Evolutionary conservation across 2,329 filamentous ascomycete genomes (phyloP), one percentile per base, ranked within the genome.

Genomic region (Aspergillus niger): DNA sequence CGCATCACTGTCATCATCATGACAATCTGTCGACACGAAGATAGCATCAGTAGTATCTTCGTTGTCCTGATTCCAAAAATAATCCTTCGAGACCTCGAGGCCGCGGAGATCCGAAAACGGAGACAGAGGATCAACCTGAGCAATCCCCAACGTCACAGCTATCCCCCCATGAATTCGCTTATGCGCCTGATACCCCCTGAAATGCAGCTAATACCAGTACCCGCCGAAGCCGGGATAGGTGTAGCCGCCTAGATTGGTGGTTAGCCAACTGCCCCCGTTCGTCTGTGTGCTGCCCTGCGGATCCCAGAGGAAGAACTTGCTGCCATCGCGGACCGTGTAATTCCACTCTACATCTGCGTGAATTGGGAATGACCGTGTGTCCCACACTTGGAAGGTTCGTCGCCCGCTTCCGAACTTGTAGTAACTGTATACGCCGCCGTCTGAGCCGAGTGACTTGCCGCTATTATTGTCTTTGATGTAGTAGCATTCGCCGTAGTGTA

Each of bases 371-470:
- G 24, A 38, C 22, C 52, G 39, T 7, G 52, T 39, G 10, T 44
- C 24, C 52, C 39, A 55, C 0, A 44, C 39, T 8, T 55, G 52
- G 24, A 55, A 55, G 52, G 28, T 30, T 15, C 39, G 39, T 17
- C 20, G 41, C 5, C 39, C 44, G 28, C 53, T 47, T 17, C 53
- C 53, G 17, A 55, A 55, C n/a, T 36, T 55, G 26, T 55, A 55
- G 53, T 55, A 55, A 22, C 53, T 55, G 41, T 55, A 55, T 6
- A 47, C 41, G 2, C 53, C 41, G 13, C 53, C 53, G 10, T 55
- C 53, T 1, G 53, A 47, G 24, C 53, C 53, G 8, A 48, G 39
- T n/a, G 38, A 10, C 28, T 30, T 55, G 38, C 38, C 28, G n/a
- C 36, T 39, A 0, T 20, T 26, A 2, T 11, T n/a, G n/a, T 44